Evolutionary conservation across 108 stramenopile genomes (phyloP), one percentile per base, ranked within the genome.

Genomic region (Seminavis robusta): DNA sequence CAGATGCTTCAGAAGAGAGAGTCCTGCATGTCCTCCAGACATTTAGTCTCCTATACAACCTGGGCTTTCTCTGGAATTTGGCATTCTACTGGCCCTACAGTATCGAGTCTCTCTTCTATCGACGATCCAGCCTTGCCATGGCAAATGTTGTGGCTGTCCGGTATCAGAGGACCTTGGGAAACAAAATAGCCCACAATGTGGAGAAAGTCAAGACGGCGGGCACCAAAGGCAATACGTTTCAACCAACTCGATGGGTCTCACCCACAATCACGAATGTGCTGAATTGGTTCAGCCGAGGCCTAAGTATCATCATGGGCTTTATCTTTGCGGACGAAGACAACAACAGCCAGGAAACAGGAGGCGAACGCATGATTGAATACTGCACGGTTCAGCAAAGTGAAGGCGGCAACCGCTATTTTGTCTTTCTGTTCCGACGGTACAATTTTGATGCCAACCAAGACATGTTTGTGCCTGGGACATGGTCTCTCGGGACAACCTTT

Each of bases 61-160:
- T 56, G 70, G 59, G 39, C 64, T 82, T 26, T 56, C 65, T 0
- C 69, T 65, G 75, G 70, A 63, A 55, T 44, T 73, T 37, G 75
- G 73, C 15, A 66, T 82, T 72, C 26, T 74, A 78, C 27, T 71
- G 46, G 24, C 81, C 81, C 0, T 15, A 61, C 15, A 65, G 37
- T 26, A 73, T 76, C 33, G 39, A 53, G 17, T 55, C 74, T 4
- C 25, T 80, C 25, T 76, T 71, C 45, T 42, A 65, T 10, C 59
- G 76, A 1, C 34, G 73, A 24, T 82, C 70, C 36, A 45, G 47
- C 26, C 64, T 66, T 26, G 44, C 37, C 2, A 47, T 52, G 20
- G 81, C 81, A 23, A 45, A 57, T 4, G 67, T 70, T 40, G 58
- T 82, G 11, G 76, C 77, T 17, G 71, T 82, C 6, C n/a, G n/a